Conservation (phyloP, 2,329 filamentous ascomycete species). For the Incumbomyces delicatus region DNA sequence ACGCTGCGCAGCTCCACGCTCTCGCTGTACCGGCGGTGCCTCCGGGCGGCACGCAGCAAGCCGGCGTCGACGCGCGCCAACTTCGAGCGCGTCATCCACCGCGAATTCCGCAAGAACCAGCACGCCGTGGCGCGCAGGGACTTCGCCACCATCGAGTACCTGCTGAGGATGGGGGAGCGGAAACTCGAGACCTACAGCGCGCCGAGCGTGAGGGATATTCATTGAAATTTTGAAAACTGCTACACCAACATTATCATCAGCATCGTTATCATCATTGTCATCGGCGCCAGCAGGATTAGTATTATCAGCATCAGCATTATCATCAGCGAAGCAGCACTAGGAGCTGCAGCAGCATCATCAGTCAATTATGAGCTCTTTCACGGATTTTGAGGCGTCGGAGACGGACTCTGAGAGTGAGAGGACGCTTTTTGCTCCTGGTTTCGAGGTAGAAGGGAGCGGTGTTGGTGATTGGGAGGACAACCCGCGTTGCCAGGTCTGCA, state of each 20-base stretch:
- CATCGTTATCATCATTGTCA: no score
- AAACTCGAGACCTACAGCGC: slow-evolving; percentile 77
- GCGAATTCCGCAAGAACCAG: slow-evolving; percentile 66
- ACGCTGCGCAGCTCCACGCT: background rate
- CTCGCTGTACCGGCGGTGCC: slow-evolving; percentile 66
- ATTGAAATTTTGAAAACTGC: slow-evolving; percentile 20
- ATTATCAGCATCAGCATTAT: no score
- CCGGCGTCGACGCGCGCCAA: slow-evolving; percentile 37
- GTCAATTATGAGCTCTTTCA: no score
- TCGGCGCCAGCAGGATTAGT: no score
- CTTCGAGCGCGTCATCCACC: slow-evolving; percentile 39
- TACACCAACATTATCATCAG: background rate
- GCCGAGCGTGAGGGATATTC: slow-evolving; percentile 68
- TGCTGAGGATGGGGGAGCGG: slow-evolving; percentile 68
- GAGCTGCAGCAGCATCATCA: no score
- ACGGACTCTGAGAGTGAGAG: no score
- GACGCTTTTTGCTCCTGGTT: no score
- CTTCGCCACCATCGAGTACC: slow-evolving; percentile 74
- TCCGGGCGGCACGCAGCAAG: slow-evolving; percentile 73
- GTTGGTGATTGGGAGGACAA: no score
- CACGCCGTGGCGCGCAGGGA: slow-evolving; percentile 65
- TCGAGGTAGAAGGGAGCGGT: no score
- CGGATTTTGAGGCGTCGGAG: no score
- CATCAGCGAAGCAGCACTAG: no score
- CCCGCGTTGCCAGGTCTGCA: no score